Conservation (phyloP, 257 asterid genomes). For the Nicotiana knightiana region DNA sequence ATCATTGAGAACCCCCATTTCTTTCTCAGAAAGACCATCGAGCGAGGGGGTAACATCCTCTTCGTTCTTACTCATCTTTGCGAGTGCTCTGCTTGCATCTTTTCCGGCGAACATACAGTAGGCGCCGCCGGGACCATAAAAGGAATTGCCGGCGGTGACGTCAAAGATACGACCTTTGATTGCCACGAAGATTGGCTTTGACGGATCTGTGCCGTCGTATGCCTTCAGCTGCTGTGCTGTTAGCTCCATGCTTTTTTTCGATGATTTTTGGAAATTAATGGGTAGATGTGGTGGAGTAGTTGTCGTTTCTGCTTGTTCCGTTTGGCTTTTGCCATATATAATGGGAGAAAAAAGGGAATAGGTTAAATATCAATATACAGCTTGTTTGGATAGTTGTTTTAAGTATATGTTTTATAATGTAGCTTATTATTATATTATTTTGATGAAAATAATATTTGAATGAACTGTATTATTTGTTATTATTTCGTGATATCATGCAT, state of each 20-base stretch:
- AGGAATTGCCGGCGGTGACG: conserved; percentile 71
- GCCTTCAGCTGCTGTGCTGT: conserved; percentile 55
- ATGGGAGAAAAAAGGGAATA: too few relatives aligned
- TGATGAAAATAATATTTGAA: too few relatives aligned
- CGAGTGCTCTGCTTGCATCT: conserved; percentile 96
- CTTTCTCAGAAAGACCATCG: conserved; percentile 83
- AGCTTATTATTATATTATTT: too few relatives aligned
- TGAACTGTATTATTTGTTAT: too few relatives aligned
- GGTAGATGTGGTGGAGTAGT: background rate
- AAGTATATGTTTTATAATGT: too few relatives aligned
- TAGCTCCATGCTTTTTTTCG: conserved; percentile 36
- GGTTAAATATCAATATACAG: too few relatives aligned
- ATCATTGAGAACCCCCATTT: conserved; percentile 74
- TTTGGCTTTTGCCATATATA: too few relatives aligned
- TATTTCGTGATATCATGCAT: too few relatives aligned
- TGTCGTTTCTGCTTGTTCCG: background rate
- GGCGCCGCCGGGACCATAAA: conserved; percentile 88
- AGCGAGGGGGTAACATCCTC: conserved; percentile 54
- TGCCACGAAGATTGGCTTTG: conserved; percentile 90
- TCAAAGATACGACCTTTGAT: conserved; percentile 72
- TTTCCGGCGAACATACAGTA: conserved; percentile 88
- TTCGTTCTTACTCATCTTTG: conserved; percentile 90
- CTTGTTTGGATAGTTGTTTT: too few relatives aligned
- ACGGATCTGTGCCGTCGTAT: conserved; percentile 76
- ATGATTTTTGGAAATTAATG: background rate